Percentiles rank a stretch among this genome's conserved stretches.
phyloP scores from a whole-genome alignment of 1,139 yeast species.

The Suhomyces bribrorum region DNA sequence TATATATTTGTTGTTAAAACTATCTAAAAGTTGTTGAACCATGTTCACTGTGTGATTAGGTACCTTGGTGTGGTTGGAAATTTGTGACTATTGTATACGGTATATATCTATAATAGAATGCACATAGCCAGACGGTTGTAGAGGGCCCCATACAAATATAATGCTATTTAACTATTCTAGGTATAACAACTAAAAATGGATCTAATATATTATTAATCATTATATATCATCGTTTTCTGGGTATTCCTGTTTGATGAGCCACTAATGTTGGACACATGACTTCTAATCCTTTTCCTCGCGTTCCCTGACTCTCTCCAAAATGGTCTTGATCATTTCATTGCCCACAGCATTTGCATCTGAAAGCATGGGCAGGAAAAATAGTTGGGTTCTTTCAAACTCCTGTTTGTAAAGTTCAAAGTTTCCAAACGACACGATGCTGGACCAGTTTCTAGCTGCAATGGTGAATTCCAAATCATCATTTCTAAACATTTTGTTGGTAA shows the following conservation, averaged over 20 bases:
- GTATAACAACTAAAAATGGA: too few species aligned
- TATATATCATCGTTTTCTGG: not conserved
- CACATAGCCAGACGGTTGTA: not conserved
- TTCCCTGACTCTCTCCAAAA: slow-evolving; percentile 54
- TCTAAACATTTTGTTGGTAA: slow-evolving; percentile 67
- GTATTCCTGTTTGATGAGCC: too few species aligned
- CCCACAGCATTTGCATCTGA: slow-evolving; percentile 88
- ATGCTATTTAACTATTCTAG: too few species aligned
- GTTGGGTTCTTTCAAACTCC: slow-evolving; percentile 77
- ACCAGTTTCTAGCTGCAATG: slow-evolving; percentile 82
- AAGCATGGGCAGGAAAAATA: slow-evolving; percentile 81
- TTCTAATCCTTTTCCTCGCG: slow-evolving; percentile 23
- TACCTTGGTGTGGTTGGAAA: too few species aligned
- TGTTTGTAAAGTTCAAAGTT: slow-evolving; percentile 70
- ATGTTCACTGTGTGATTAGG: too few species aligned
- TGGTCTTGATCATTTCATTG: slow-evolving; percentile 95
- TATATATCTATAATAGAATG: not conserved
- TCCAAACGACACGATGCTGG: slow-evolving; percentile 75
- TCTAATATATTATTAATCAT: too few species aligned
- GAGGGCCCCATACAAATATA: too few species aligned
- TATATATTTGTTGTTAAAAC: too few species aligned
- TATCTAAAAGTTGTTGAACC: too few species aligned
- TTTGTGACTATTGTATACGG: not conserved
- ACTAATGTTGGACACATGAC: not conserved
- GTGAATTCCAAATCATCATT: slow-evolving; percentile 86